Evolutionary conservation across 164 flowering plant genomes (phyloP), one percentile per base, ranked within the genome.

Genomic region (Berberis vulgaris): DNA sequence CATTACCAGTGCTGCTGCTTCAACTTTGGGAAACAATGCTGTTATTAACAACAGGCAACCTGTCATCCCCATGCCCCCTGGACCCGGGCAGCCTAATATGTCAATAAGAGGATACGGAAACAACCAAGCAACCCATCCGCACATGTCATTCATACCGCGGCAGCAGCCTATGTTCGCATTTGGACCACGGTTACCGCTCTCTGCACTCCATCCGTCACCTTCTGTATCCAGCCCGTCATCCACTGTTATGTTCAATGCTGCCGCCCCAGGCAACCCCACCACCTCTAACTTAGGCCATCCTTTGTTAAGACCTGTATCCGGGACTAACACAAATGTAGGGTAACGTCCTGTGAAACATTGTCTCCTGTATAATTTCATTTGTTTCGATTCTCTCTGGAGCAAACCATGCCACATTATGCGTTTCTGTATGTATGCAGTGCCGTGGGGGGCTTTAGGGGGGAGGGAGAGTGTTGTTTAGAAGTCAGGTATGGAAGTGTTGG

Each of bases 181-280:
- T 67, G 96, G 97, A 12, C 96, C 89, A 3, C 79, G 96, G 61
- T 60, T 86, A 44, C 94, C 98, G 13, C 82, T 88, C 26, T 72
- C 88, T 43, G 84, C 86, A 54, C 80, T 85, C 42, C 85, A 92
- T 58, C 84, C 88, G 12, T 73, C 91, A 6, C 70, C 92, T 0
- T 77, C 91, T 8, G 69, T 26, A 26, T 26, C 26, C 26, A 26
- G 73, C 42, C 65, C 83, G 2, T 59, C 76, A 11, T 38, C 83
- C 26, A 74, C 73, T 72, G 77, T 65, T 54, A 78, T 80, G 84
- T 84, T 78, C 71, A 81, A 70, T 71, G 60, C 74, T 59, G 42
- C 73, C 41, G 65, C 77, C 42, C 60, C 42, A 57, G 44, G 60
- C 5, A 76, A 77, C 9, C 26, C 26, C 26, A 83, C 71, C 74